Conservation (phyloP, 2,329 filamentous ascomycete genomes). For the Fusarium pilosicola region DNA sequence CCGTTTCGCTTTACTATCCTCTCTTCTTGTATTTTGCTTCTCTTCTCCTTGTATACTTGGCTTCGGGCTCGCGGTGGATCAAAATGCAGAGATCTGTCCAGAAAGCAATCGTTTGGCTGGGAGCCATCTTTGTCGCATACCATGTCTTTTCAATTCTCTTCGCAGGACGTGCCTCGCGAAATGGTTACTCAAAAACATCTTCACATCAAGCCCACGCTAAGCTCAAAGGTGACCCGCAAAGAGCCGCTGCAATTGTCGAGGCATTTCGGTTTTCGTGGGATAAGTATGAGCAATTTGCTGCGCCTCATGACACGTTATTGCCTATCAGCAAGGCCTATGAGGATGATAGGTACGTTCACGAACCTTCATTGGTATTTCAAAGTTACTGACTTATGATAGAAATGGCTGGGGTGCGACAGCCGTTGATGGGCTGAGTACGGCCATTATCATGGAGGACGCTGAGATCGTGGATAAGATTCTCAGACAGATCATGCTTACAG, state of each 20-base stretch:
- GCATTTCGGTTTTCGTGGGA: constrained; percentile 36
- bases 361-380: too few relatives aligned
- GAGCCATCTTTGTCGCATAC: constrained; percentile 1
- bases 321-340: constrained; percentile 19
- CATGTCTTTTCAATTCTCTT: neutral
- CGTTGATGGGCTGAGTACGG: constrained; percentile 32
- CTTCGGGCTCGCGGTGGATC: fast-evolving
- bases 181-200: fast-evolving
- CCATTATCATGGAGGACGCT: constrained; percentile 32
- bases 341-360: constrained; percentile 21
- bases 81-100: neutral
- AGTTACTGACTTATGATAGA: neutral
- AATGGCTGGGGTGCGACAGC: constrained; percentile 39
- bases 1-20: fast-evolving
- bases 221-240: neutral
- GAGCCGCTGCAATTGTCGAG: constrained; percentile 16
- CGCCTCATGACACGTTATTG: constrained; percentile 30
- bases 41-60: fast-evolving
- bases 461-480: constrained; percentile 32
- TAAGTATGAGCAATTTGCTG: constrained; percentile 29
- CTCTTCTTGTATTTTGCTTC: fast-evolving
- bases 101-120: constrained; percentile 11
- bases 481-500: constrained; percentile 17
- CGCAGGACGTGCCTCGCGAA: neutral
- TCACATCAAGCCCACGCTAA: neutral